Evolutionary conservation across 2,329 filamentous ascomycete species (phyloP), one percentile per base, ranked within the genome.

Genomic region (Penicillium verrucosum): DNA sequence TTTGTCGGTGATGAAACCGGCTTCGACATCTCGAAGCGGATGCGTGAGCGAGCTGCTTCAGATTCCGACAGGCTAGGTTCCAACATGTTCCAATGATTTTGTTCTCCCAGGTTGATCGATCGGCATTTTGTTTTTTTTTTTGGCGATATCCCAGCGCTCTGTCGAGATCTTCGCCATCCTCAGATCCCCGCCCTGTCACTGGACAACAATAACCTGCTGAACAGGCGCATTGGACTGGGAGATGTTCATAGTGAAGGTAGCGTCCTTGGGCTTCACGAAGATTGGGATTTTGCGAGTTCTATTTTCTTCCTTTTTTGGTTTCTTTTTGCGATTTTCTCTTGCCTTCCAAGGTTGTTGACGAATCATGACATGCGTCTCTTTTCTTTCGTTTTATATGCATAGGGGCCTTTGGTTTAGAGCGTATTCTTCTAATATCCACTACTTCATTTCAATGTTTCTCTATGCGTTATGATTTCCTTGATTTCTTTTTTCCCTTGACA

Each of bases 1-100:
- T 91, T 97, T 74, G 83, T 97, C 21, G 91, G 90, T 30, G 81
- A 84, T 32, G 81, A 83, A 40, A 77, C 74, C 23, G 82, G 83
- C 58, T 69, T 75, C 8, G 76, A 79, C 18, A 64, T 76, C 23
- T 65, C 69, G 38, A 73, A 68, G 58, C 67, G 67, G 42, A 61
- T 71, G 44, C 73, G 71, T 37, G 70, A 72, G 18, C 62, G 68
- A 61, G 59, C 64, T n/a, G 57, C 62, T 40, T 70, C 65, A 16
- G 65, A 68, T 51, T 63, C 58, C 11, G 64, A 68, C 46, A 59
- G 58, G 42, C 46, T 65, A 32, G 49, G 54, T 5, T 48, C 59
- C 12, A 51, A 40, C 62, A 62, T 51, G 58, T 63, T 63, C 51
- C 41, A 53, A 54, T 57, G 44, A 53, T 48, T 50, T 14, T 40